Evolutionary conservation across 139 green algal species (phyloP).

Genomic region (Chlamydomonas sp.): DNA sequence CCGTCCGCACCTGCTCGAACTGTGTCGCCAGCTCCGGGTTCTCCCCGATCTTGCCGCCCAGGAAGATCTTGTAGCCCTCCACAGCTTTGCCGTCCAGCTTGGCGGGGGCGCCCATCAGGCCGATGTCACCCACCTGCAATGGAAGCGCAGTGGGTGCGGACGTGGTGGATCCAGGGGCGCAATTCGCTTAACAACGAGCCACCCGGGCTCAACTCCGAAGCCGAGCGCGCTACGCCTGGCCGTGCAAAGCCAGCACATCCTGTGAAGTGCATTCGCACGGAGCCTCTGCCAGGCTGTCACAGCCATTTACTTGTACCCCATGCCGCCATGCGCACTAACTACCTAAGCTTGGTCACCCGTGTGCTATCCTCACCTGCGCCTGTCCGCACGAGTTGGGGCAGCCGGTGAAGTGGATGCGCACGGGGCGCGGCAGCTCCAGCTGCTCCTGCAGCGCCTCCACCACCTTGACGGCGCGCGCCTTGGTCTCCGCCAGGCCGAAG

Average conservation of each 20-base stretch:
- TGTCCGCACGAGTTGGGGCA: constrained; percentile 99
- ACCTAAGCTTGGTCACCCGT: too few relatives aligned
- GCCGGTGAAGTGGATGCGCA: constrained; percentile 98
- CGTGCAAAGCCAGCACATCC: too few relatives aligned
- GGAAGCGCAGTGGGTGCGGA: constrained; percentile 1
- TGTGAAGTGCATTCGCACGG: too few relatives aligned
- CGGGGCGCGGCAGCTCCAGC: constrained; percentile 79
- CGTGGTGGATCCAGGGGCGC: neutral
- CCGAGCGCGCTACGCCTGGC: too few relatives aligned
- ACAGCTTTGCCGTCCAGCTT: constrained; percentile 90
- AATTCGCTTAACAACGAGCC: neutral
- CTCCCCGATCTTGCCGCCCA: constrained; percentile 88
- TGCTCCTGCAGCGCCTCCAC: constrained; percentile 85
- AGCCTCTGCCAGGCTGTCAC: neutral
- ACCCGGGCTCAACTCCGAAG: too few relatives aligned
- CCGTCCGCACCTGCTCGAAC: constrained; percentile 58
- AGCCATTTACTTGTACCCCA: neutral
- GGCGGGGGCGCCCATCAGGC: constrained; percentile 92
- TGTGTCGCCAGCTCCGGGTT: constrained; percentile 74
- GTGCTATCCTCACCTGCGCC: constrained; percentile 76
- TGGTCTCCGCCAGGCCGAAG: constrained; percentile 97
- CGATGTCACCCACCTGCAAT: constrained; percentile 91
- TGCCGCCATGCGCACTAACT: too few relatives aligned
- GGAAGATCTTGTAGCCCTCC: constrained; percentile 92
- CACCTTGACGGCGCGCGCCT: constrained; percentile 66